Percentiles rank a stretch among this genome's conserved stretches.
phyloP scores from a whole-genome alignment of 768 basidiomycete genomes.

The Scleroderma bovista region DNA sequence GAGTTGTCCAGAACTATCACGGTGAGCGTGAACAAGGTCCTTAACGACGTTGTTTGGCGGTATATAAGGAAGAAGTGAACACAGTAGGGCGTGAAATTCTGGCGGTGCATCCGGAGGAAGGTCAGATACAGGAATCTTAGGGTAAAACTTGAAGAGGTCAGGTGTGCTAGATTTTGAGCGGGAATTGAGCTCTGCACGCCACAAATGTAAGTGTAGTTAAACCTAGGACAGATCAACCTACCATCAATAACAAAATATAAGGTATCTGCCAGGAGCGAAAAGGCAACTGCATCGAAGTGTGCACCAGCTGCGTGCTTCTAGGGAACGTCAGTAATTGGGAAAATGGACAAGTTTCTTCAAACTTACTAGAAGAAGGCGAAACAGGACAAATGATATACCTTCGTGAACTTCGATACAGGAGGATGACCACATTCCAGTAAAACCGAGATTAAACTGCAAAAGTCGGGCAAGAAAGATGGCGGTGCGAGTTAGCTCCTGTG shows the following conservation, averaged over 20 bases:
- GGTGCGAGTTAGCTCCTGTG: conserved; percentile 32
- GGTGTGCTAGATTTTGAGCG: conserved; percentile 46
- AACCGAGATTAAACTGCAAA: conserved; percentile 69
- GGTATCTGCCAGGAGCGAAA: conserved; percentile 68
- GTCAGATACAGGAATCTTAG: conserved; percentile 42
- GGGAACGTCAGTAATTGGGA: conserved; percentile 1
- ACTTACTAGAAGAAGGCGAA: conserved; percentile 50
- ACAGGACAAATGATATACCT: conserved; percentile 37
- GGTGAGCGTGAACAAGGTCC: conserved; percentile 54
- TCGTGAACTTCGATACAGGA: conserved; percentile 43
- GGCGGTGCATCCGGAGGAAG: conserved; percentile 51
- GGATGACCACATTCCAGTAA: conserved; percentile 52
- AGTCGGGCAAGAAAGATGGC: conserved; percentile 59
- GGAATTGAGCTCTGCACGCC: conserved; percentile 49
- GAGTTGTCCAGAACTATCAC: conserved; percentile 48
- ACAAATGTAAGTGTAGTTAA: background rate
- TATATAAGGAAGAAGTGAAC: conserved; percentile 51
- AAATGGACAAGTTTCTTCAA: conserved; percentile 1
- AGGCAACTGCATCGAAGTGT: conserved; percentile 50
- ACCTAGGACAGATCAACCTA: conserved; percentile 22
- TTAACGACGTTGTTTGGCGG: conserved; percentile 46
- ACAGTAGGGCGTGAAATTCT: conserved; percentile 53
- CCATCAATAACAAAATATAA: conserved; percentile 71
- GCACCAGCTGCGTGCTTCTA: conserved; percentile 54
- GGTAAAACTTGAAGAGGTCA: conserved; percentile 66